Conservation (phyloP, 108 stramenopile genomes). For the Conticribra weissflogii region DNA sequence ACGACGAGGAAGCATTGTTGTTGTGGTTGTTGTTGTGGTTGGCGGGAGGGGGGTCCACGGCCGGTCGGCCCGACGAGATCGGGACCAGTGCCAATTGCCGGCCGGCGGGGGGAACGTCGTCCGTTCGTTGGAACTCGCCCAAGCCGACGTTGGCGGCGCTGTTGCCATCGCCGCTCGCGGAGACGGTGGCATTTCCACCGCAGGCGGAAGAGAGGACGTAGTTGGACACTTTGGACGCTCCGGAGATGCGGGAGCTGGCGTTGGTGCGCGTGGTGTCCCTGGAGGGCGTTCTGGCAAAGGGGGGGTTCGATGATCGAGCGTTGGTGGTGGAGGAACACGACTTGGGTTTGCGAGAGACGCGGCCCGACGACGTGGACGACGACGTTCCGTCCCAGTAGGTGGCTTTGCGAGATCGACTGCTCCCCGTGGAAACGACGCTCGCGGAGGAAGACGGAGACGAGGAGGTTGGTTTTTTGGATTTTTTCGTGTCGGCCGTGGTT, state of each 20-base stretch:
- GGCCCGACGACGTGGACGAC: background rate
- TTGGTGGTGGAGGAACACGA: background rate
- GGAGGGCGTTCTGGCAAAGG: background rate
- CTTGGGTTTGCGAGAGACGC: background rate
- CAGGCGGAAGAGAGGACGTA: too few relatives aligned
- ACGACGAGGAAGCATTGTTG: too few relatives aligned
- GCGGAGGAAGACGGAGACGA: background rate
- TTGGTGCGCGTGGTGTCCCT: background rate
- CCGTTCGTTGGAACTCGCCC: background rate
- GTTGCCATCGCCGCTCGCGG: too few relatives aligned
- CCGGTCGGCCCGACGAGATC: background rate
- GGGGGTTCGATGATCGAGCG: background rate
- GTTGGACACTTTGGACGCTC: background rate
- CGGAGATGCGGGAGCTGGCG: constrained; percentile 16
- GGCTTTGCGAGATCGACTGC: background rate
- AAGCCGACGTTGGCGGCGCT: too few relatives aligned
- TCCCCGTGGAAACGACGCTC: background rate
- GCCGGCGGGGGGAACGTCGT: background rate
- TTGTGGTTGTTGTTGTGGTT: too few relatives aligned
- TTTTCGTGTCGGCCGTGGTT: too few relatives aligned
- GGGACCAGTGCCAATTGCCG: background rate
- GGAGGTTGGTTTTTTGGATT: too few relatives aligned
- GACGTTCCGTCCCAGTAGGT: background rate
- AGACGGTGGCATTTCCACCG: too few relatives aligned
- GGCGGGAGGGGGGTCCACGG: background rate